Percentiles rank a stretch among this genome's conserved stretches.
Evolutionary conservation across 2,329 filamentous ascomycete genomes (phyloP).

Genomic region (Colletotrichum sp.): DNA sequence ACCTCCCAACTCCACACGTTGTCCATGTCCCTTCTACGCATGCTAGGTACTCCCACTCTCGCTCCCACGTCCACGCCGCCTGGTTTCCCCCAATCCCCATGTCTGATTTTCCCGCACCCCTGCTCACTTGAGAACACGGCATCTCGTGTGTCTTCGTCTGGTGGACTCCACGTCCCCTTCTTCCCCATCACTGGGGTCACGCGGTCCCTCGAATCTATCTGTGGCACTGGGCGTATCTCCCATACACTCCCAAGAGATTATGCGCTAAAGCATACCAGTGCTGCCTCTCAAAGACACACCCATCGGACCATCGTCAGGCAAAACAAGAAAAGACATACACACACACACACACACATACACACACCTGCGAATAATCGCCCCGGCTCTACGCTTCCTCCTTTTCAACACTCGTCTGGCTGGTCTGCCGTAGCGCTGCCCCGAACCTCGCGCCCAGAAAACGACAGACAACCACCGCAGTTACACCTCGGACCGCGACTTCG

Average conservation of each 20-base stretch:
- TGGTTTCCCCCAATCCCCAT: constrained; percentile 11
- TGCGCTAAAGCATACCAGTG: constrained; percentile 11
- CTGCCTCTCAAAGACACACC: not conserved
- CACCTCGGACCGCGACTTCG: not conserved
- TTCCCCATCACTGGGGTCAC: constrained; percentile 13
- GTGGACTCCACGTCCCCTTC: not conserved
- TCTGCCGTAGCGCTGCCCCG: not conserved
- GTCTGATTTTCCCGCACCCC: not conserved
- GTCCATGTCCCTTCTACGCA: not conserved
- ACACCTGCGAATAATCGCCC: not conserved
- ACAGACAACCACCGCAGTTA: not conserved
- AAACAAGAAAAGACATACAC: not conserved
- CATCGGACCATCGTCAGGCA: not conserved
- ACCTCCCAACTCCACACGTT: not conserved
- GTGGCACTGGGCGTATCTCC: constrained; percentile 16
- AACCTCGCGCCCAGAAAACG: not conserved
- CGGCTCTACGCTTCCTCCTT: not conserved
- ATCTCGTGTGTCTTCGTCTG: constrained; percentile 1
- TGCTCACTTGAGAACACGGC: constrained; percentile 7
- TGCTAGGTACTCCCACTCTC: not conserved
- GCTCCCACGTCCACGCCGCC: not conserved
- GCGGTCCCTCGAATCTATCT: constrained; percentile 22
- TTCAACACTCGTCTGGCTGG: not conserved
- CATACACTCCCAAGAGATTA: constrained; percentile 9
- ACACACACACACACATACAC: not conserved